Conservation (phyloP, 768 basidiomycete genomes). For the Xerocomellus chrysenteron region DNA sequence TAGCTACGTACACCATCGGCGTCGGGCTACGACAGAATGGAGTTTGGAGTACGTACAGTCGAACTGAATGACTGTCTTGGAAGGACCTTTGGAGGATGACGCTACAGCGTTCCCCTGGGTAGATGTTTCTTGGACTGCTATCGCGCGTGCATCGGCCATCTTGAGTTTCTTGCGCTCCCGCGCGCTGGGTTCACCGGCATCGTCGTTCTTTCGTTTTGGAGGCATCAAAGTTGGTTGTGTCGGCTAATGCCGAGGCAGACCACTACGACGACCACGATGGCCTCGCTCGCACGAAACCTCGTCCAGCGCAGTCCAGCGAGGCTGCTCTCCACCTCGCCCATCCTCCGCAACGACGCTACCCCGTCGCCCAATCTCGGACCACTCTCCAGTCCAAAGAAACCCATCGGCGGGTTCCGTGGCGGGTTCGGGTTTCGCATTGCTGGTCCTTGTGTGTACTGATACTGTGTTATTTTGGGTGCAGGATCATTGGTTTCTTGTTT, state of each 20-base stretch:
- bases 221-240: conserved; percentile 35
- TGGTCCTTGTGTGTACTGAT: conserved; percentile 4
- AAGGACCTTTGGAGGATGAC: conserved; percentile 33
- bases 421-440: conserved; percentile 41
- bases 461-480: conserved; percentile 24
- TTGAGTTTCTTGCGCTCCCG: conserved; percentile 72
- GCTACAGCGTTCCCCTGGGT: conserved; percentile 31
- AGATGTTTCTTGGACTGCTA: conserved; percentile 53
- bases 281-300: conserved; percentile 20
- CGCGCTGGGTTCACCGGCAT: conserved; percentile 29
- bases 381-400: conserved; percentile 61
- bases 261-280: conserved; percentile 29
- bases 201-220: conserved; percentile 41
- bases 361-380: conserved; percentile 51
- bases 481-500: conserved; percentile 81
- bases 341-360: conserved; percentile 42
- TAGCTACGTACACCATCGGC: conserved; percentile 38
- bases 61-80: conserved; percentile 36
- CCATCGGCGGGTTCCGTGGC: conserved; percentile 71
- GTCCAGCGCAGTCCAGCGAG: conserved; percentile 27
- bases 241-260: conserved; percentile 23
- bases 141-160: conserved; percentile 60
- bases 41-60: conserved; percentile 37
- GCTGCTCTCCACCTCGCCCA: conserved; percentile 43
- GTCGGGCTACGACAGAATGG: neutral